Evolutionary conservation across 257 asterid species (phyloP).

Genomic region (Scutellaria baicalensis): DNA sequence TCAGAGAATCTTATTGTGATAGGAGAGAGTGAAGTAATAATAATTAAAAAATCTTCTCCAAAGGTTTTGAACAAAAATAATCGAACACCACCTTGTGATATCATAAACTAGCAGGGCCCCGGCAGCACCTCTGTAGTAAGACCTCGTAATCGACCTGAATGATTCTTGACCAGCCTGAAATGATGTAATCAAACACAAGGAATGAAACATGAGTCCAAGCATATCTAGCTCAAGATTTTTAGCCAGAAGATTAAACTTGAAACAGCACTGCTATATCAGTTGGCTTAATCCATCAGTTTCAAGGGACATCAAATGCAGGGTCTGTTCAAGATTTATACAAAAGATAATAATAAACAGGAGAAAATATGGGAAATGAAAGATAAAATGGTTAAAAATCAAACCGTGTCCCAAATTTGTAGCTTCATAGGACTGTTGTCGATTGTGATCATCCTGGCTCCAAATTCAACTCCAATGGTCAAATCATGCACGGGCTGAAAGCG

Average conservation of each 20-base stretch:
- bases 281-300: background rate
- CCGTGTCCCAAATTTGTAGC: conserved; percentile 91
- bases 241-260: background rate
- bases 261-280: background rate
- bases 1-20: background rate
- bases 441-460: conserved; percentile 81
- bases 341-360: background rate
- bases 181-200: background rate
- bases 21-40: background rate
- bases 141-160: conserved; percentile 76
- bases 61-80: background rate
- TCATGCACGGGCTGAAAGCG: conserved; percentile 83
- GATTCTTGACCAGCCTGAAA: conserved; percentile 83
- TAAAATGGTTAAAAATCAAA: conserved; percentile 8
- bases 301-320: background rate
- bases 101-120: conserved; percentile 86
- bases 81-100: conserved; percentile 50
- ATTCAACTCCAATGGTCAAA: conserved; percentile 81
- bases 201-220: background rate
- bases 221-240: background rate
- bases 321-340: background rate
- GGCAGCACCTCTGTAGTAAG: conserved; percentile 85
- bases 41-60: background rate
- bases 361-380: background rate
- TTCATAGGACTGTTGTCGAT: conserved; percentile 72